phyloP scores from a whole-genome alignment of 2,329 filamentous ascomycete genomes.

The Amphichorda felina region DNA sequence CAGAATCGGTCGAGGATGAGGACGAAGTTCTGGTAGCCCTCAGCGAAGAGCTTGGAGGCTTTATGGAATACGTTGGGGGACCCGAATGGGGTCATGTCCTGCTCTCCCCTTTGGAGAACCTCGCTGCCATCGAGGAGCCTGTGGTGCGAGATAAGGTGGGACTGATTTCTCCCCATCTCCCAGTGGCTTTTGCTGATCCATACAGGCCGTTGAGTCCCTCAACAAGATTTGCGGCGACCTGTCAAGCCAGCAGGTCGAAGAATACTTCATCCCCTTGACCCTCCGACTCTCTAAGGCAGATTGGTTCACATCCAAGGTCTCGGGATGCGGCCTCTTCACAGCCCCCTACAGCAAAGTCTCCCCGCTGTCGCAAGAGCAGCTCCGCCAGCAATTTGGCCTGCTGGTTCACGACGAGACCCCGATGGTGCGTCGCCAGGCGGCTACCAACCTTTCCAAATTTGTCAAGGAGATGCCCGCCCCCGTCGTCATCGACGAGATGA shows the following conservation, averaged over 20 bases:
- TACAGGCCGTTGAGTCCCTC: slow-evolving; percentile 89
- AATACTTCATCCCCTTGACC: slow-evolving; percentile 92
- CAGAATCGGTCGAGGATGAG: slow-evolving; percentile 98
- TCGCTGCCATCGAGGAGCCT: slow-evolving; percentile 96
- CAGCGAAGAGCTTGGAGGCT: slow-evolving; percentile 91
- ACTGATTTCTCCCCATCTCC: background rate
- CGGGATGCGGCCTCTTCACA: slow-evolving; percentile 90
- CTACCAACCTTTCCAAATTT: slow-evolving; percentile 93
- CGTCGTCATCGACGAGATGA: slow-evolving; percentile 96
- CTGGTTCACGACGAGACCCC: slow-evolving; percentile 97
- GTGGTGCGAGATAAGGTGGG: slow-evolving; percentile 91
- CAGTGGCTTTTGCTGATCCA: background rate
- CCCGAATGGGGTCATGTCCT: slow-evolving; percentile 91
- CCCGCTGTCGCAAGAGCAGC: slow-evolving; percentile 74
- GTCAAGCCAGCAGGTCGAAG: slow-evolving; percentile 85
- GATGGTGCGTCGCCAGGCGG: slow-evolving; percentile 95
- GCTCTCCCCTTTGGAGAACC: slow-evolving; percentile 91
- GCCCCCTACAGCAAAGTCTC: slow-evolving; percentile 88
- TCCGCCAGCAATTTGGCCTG: slow-evolving; percentile 83
- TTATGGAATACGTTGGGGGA: slow-evolving; percentile 96
- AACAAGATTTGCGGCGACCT: slow-evolving; percentile 98
- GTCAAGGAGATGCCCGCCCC: slow-evolving; percentile 91
- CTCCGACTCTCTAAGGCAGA: slow-evolving; percentile 96
- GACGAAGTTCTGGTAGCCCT: slow-evolving; percentile 95
- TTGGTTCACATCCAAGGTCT: slow-evolving; percentile 99